A percentile compares a stretch with the other conserved stretches of the same genome.
These are phyloP conservation scores for Alnus rubra DNA, from an alignment of 306 rosid genomes.

Conservation along the genomic window DNA sequence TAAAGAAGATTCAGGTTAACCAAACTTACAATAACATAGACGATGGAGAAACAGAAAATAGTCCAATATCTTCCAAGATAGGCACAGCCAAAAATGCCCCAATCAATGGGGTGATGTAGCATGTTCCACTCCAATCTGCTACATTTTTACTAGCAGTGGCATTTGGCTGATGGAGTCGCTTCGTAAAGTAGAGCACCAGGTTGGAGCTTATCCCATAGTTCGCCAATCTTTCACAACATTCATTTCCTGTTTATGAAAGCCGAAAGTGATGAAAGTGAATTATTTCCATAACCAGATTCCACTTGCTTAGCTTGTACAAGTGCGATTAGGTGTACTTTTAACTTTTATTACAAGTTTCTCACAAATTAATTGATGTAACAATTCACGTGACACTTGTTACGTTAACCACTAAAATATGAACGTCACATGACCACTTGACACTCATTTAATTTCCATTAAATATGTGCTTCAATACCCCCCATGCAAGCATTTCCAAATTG, in stretches of 20 bases:
- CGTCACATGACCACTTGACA: too few species aligned
- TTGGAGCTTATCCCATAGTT: slow-evolving; percentile 76
- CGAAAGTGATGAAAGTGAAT: slow-evolving; percentile 9
- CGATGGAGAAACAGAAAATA: slow-evolving; percentile 62
- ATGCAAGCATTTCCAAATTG: neutral
- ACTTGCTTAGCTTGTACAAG: too few species aligned
- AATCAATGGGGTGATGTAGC: slow-evolving; percentile 68
- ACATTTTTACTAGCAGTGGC: slow-evolving; percentile 61
- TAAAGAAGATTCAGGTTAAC: slow-evolving; percentile 3
- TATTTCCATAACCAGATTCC: slow-evolving; percentile 1
- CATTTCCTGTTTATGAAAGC: slow-evolving; percentile 52
- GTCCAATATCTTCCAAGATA: slow-evolving; percentile 85
- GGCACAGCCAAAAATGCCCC: slow-evolving; percentile 84
- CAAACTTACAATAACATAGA: slow-evolving; percentile 63
- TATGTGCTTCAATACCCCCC: too few species aligned
- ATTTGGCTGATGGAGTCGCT: slow-evolving; percentile 44
- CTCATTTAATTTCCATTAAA: too few species aligned
- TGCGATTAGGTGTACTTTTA: too few species aligned
- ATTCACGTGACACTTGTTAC: too few species aligned
- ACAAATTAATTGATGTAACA: too few species aligned
- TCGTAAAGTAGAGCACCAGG: slow-evolving; percentile 65
- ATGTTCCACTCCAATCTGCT: slow-evolving; percentile 74
- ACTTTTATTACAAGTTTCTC: too few species aligned
- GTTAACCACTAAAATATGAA: too few species aligned
- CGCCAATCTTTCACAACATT: slow-evolving; percentile 82